phyloP scores from a whole-genome alignment of 2,329 filamentous ascomycete species.

The Thielaviopsis ethacetica region DNA sequence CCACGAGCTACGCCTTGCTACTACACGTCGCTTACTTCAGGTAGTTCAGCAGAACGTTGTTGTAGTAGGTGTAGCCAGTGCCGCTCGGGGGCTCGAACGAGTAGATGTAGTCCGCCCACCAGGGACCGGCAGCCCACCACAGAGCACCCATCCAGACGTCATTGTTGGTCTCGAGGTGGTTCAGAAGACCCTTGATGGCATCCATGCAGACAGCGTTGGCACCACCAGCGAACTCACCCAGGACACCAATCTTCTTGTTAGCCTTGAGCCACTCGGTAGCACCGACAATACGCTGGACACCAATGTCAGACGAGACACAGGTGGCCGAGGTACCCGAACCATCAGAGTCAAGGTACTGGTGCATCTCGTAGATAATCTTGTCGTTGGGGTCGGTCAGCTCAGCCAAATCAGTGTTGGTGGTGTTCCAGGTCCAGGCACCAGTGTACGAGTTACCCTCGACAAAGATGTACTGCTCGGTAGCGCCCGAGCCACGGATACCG shows the following conservation, averaged over 20 bases:
- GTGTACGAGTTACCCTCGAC: constrained; percentile 38
- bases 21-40: no score
- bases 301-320: constrained; percentile 35
- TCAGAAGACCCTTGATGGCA: constrained; percentile 34
- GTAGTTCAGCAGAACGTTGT: constrained; percentile 21
- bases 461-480: constrained; percentile 38
- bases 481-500: constrained; percentile 42
- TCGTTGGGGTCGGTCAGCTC: constrained; percentile 29
- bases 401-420: constrained; percentile 25
- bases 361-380: constrained; percentile 41
- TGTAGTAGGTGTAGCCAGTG: constrained; percentile 26
- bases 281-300: constrained; percentile 28
- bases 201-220: constrained; percentile 32
- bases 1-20: no score
- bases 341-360: constrained; percentile 42
- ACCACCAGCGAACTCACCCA: constrained; percentile 43
- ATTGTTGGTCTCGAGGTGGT: constrained; percentile 34
- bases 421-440: constrained; percentile 32
- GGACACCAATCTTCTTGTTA: constrained; percentile 36
- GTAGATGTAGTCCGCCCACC: constrained; percentile 38
- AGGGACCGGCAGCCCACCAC: constrained; percentile 43
- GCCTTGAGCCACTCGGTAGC: constrained; percentile 38
- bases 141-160: constrained; percentile 41
- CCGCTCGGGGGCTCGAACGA: constrained; percentile 29
- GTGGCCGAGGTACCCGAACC: constrained; percentile 30